Conservation (phyloP, 805 yeast genomes). For the Wickerhamiella kurtzmanii region DNA sequence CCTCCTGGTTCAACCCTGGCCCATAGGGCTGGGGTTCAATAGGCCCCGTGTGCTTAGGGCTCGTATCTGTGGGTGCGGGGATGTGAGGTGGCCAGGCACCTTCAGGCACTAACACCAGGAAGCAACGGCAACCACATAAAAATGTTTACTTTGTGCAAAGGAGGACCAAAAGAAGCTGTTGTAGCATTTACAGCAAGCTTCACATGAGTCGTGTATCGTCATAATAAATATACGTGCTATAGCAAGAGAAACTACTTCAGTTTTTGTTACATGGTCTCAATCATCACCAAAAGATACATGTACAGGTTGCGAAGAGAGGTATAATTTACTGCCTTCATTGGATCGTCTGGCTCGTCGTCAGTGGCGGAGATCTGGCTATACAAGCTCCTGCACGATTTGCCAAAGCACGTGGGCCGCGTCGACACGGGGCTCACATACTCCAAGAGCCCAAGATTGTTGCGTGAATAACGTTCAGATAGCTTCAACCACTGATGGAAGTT, state of each 20-base stretch:
- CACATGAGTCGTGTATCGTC: too few species aligned
- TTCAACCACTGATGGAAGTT: slow-evolving; percentile 4
- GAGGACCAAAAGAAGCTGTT: too few species aligned
- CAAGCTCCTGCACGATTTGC: background rate
- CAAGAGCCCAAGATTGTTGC: background rate
- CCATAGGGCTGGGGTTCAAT: background rate
- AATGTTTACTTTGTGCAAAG: too few species aligned
- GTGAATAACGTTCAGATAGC: background rate
- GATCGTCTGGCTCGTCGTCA: background rate
- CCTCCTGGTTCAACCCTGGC: background rate
- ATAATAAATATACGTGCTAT: too few species aligned
- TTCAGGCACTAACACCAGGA: too few species aligned
- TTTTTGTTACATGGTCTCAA: background rate
- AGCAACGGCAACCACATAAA: too few species aligned
- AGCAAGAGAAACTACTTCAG: too few species aligned
- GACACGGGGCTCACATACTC: slow-evolving; percentile 3
- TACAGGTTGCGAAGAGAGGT: slow-evolving; percentile 4
- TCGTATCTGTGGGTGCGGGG: too few species aligned
- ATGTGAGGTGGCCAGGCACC: too few species aligned
- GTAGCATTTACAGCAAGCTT: too few species aligned
- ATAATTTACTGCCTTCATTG: background rate
- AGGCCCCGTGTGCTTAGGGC: too few species aligned
- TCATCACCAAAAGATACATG: slow-evolving; percentile 1
- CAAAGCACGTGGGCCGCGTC: background rate
- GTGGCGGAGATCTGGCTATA: background rate